These are phyloP conservation scores for Fonsecaea pedrosoi DNA, from an alignment of 2,329 filamentous ascomycete species.

Conservation along the genomic window DNA sequence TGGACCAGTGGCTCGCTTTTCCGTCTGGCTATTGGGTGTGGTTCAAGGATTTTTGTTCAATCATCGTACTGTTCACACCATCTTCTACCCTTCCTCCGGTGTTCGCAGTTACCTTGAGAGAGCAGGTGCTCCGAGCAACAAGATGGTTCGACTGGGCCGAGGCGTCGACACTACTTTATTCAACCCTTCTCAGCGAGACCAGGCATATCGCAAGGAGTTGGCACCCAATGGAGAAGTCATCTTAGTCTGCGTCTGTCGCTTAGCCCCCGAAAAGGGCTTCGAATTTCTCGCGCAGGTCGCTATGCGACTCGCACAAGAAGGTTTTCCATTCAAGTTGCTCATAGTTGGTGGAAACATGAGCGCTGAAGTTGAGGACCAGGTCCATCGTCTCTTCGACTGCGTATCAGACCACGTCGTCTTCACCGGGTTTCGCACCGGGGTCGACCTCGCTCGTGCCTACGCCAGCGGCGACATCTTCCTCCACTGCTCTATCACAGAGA, in stretches of 20 bases:
- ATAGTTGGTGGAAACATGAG: slow-evolving; percentile 74
- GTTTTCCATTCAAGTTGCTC: slow-evolving; percentile 67
- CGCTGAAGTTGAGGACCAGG: slow-evolving; percentile 65
- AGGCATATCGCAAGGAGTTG: slow-evolving; percentile 60
- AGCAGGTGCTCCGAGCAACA: slow-evolving; percentile 62
- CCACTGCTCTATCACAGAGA: slow-evolving; percentile 74
- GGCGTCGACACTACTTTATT: slow-evolving; percentile 71
- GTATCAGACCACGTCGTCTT: slow-evolving; percentile 67
- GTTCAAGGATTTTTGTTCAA: slow-evolving; percentile 73
- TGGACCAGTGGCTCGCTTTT: slow-evolving; percentile 64
- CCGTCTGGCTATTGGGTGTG: slow-evolving; percentile 66
- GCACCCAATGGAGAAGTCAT: slow-evolving; percentile 69
- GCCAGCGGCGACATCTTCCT: slow-evolving; percentile 73
- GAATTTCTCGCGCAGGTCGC: slow-evolving; percentile 68
- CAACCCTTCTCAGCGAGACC: slow-evolving; percentile 60
- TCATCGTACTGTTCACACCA: slow-evolving; percentile 65
- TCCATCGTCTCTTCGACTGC: slow-evolving; percentile 65
- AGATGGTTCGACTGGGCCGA: slow-evolving; percentile 67
- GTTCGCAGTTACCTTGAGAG: slow-evolving; percentile 67
- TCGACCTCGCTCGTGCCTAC: slow-evolving; percentile 68
- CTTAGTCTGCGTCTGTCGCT: slow-evolving; percentile 69
- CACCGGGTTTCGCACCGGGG: slow-evolving; percentile 68
- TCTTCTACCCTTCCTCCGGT: slow-evolving; percentile 72
- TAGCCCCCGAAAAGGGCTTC: slow-evolving; percentile 75
- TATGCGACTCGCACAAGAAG: slow-evolving; percentile 58